phyloP scores from a whole-genome alignment of 2,329 filamentous ascomycete genomes.

The Cercospora citrullina region DNA sequence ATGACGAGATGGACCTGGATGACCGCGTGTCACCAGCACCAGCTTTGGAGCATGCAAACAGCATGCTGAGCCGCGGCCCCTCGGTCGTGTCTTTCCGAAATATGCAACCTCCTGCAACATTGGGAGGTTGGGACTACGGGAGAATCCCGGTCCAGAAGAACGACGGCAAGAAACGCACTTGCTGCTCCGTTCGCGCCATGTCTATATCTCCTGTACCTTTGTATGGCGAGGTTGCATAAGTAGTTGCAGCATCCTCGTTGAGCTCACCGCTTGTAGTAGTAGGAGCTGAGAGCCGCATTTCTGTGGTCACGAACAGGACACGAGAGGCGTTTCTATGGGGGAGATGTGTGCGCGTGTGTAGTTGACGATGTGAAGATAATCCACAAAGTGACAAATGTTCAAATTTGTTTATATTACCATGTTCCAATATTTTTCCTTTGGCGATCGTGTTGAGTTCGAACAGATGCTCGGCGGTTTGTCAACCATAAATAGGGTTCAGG shows the following conservation, averaged over 20 bases:
- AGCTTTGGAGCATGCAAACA: conserved; percentile 30
- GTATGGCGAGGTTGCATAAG: conserved; percentile 27
- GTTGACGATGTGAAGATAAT: conserved; percentile 6
- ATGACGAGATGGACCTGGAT: conserved; percentile 32
- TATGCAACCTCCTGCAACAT: conserved; percentile 29
- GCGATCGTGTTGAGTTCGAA: neutral
- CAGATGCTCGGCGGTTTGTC: neutral
- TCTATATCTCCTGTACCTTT: conserved; percentile 29
- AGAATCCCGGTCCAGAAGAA: conserved; percentile 36
- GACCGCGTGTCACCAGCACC: conserved; percentile 32
- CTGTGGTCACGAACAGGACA: conserved; percentile 15
- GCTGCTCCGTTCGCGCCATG: conserved; percentile 33
- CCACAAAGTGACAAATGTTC: neutral
- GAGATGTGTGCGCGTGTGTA: neutral
- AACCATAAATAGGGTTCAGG: neutral
- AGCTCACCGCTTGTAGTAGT: neutral
- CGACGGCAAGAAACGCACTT: conserved; percentile 39
- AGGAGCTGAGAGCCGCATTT: neutral
- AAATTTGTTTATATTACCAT: neutral
- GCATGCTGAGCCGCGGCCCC: conserved; percentile 30
- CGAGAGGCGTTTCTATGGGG: neutral
- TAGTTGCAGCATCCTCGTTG: neutral
- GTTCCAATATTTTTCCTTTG: neutral
- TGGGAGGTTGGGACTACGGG: conserved; percentile 25
- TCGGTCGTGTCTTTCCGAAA: conserved; percentile 27